These are phyloP conservation scores for Aphanoascus verrucosus DNA, from an alignment of 2,329 filamentous ascomycete genomes.

Conservation along the genomic window DNA sequence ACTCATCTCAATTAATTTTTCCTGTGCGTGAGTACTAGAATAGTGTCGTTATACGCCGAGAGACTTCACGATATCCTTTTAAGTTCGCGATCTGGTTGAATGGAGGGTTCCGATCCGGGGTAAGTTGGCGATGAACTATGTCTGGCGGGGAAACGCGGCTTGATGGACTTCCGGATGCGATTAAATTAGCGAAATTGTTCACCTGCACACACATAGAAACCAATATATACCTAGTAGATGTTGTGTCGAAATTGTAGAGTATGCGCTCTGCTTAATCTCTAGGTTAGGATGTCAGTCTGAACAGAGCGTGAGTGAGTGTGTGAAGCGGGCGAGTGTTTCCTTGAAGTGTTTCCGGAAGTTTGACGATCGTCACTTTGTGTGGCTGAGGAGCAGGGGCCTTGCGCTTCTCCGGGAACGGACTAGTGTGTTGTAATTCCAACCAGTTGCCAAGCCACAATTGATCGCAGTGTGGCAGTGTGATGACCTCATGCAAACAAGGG, in stretches of 20 bases:
- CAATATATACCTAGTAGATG: not conserved
- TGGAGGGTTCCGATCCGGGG: not conserved
- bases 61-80: not conserved
- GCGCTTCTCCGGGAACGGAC: not conserved
- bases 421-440: not conserved
- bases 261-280: not conserved
- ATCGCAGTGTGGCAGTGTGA: slow-evolving; percentile 1
- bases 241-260: not conserved
- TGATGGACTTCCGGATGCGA: not conserved
- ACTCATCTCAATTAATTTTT: slow-evolving; percentile 54
- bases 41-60: no score
- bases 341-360: not conserved
- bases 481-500: not conserved
- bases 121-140: not conserved
- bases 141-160: not conserved
- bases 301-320: not conserved
- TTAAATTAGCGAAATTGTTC: not conserved
- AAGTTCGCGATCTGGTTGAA: not conserved
- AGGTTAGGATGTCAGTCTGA: not conserved
- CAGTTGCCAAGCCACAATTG: not conserved
- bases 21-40: not conserved
- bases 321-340: not conserved
- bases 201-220: not conserved
- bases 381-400: slow-evolving; percentile 4
- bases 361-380: slow-evolving; percentile 6